Percentiles rank a stretch among this genome's conserved stretches.
Evolutionary conservation across 2,329 filamentous ascomycete genomes (phyloP).

Genomic region (Claviceps maximensis): DNA sequence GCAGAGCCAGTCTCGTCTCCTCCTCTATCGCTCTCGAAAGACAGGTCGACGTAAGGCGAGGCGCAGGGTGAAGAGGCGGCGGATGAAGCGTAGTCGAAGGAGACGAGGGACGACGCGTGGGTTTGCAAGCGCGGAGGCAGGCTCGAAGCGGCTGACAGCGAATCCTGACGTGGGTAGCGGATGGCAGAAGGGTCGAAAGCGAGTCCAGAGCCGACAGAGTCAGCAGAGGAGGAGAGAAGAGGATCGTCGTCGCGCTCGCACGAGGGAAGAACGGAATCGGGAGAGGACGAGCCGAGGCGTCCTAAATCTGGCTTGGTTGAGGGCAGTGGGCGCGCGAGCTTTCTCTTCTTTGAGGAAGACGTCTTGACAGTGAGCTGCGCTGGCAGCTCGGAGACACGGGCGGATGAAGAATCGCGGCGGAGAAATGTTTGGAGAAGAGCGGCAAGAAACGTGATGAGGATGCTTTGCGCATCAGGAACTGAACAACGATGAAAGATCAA

Average conservation of each 20-base stretch:
- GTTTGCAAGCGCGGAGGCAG: slow-evolving; percentile 40
- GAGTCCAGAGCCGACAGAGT: slow-evolving; percentile 24
- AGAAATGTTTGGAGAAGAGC: slow-evolving; percentile 2
- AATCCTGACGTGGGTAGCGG: slow-evolving; percentile 29
- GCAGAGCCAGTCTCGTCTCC: slow-evolving; percentile 32
- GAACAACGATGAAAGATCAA: slow-evolving; percentile 1
- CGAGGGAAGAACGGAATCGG: slow-evolving; percentile 37
- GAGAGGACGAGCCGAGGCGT: slow-evolving; percentile 22
- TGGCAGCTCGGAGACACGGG: slow-evolving; percentile 37
- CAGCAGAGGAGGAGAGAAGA: slow-evolving; percentile 35
- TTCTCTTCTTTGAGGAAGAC: slow-evolving; percentile 64
- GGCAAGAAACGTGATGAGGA: slow-evolving; percentile 1
- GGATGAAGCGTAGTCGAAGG: slow-evolving; percentile 39
- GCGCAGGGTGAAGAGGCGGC: slow-evolving; percentile 44
- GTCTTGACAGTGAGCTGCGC: slow-evolving; percentile 57
- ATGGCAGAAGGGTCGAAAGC: slow-evolving; percentile 17
- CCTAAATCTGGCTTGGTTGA: slow-evolving; percentile 27
- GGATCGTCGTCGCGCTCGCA: slow-evolving; percentile 38
- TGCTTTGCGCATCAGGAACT: slow-evolving; percentile 4
- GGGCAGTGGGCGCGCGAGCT: slow-evolving; percentile 36
- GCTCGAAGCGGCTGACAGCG: slow-evolving; percentile 33
- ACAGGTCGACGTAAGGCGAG: slow-evolving; percentile 41
- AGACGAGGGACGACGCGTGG: slow-evolving; percentile 25
- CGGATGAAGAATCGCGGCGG: slow-evolving; percentile 2
- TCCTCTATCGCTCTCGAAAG: slow-evolving; percentile 41